Evolutionary conservation across 2,329 filamentous ascomycete genomes (phyloP).

Genomic region (Ceratocystis colombiana): DNA sequence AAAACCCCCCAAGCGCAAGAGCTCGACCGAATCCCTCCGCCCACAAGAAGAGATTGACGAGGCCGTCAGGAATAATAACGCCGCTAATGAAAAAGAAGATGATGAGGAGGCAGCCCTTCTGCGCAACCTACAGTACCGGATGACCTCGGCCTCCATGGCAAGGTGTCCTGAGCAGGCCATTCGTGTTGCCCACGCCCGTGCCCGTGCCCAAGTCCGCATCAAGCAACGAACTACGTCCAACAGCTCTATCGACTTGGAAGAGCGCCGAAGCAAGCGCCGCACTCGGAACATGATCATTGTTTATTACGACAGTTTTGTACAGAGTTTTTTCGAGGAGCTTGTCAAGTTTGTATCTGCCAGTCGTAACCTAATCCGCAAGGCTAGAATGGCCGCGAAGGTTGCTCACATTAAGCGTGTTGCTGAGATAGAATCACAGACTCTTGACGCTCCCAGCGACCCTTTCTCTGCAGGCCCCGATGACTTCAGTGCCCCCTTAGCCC

Average conservation of each 20-base stretch:
- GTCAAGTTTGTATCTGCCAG: conserved; percentile 73
- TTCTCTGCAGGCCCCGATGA: conserved; percentile 26
- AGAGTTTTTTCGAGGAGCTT: conserved; percentile 69
- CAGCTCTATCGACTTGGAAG: conserved; percentile 39
- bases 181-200: conserved; percentile 38
- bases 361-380: conserved; percentile 75
- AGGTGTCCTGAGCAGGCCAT: conserved; percentile 39
- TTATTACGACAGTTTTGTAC: conserved; percentile 84
- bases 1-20: conserved; percentile 41
- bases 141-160: conserved; percentile 32
- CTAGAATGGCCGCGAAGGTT: conserved; percentile 71
- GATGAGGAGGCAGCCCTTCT: conserved; percentile 15
- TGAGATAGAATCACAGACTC: conserved; percentile 47
- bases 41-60: conserved; percentile 38
- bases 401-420: conserved; percentile 53
- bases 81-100: conserved; percentile 24
- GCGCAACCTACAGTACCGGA: conserved; percentile 4
- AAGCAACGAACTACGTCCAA: conserved; percentile 44
- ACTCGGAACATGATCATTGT: conserved; percentile 70
- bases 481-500: conserved; percentile 23
- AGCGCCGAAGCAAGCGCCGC: conserved; percentile 45
- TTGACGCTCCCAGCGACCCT: conserved; percentile 26
- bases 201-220: conserved; percentile 41
- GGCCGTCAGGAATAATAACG: conserved; percentile 15
- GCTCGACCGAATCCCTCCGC: conserved; percentile 46